phyloP scores from a whole-genome alignment of 2,329 filamentous ascomycete genomes.

The Biscogniauxia marginata region DNA sequence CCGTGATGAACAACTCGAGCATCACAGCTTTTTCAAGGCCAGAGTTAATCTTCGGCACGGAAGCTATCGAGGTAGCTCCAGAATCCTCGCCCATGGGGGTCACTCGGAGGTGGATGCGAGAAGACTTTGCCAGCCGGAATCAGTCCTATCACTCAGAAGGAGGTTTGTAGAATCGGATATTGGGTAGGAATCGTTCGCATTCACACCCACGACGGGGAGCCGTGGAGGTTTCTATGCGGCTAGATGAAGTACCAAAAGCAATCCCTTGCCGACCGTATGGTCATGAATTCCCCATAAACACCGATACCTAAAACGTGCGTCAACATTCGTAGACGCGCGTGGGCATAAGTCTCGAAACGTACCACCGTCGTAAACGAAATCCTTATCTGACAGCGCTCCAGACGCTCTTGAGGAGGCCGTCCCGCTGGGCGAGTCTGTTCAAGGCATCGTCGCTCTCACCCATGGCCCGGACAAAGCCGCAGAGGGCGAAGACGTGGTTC shows the following conservation, averaged over 20 bases:
- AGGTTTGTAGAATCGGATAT: constrained; percentile 3
- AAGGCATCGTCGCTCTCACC: constrained; percentile 96
- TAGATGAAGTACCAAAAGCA: constrained; percentile 32
- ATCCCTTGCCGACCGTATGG: constrained; percentile 29
- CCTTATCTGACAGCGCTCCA: constrained; percentile 74
- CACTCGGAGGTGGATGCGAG: constrained; percentile 44
- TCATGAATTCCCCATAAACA: constrained; percentile 32
- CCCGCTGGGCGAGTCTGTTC: constrained; percentile 93
- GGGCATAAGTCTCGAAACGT: constrained; percentile 1
- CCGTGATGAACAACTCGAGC: constrained; percentile 53
- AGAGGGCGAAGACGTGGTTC: constrained; percentile 96
- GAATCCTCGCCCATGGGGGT: constrained; percentile 49
- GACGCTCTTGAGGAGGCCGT: constrained; percentile 95
- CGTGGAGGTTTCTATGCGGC: constrained; percentile 29
- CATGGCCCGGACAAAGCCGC: constrained; percentile 96
- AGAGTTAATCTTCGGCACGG: constrained; percentile 55
- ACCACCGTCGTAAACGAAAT: constrained; percentile 23
- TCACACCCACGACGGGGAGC: constrained; percentile 18
- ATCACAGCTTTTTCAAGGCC: constrained; percentile 63
- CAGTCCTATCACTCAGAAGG: not conserved
- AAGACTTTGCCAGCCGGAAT: constrained; percentile 55
- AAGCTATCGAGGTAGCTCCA: constrained; percentile 57
- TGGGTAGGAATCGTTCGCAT: constrained; percentile 27
- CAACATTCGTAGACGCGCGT: not conserved
- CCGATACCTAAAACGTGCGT: constrained; percentile 21